Percentiles rank a stretch among this genome's conserved stretches.
Evolutionary conservation across 2,329 filamentous ascomycete species (phyloP).

Genomic region (Bipolaris zeicola): DNA sequence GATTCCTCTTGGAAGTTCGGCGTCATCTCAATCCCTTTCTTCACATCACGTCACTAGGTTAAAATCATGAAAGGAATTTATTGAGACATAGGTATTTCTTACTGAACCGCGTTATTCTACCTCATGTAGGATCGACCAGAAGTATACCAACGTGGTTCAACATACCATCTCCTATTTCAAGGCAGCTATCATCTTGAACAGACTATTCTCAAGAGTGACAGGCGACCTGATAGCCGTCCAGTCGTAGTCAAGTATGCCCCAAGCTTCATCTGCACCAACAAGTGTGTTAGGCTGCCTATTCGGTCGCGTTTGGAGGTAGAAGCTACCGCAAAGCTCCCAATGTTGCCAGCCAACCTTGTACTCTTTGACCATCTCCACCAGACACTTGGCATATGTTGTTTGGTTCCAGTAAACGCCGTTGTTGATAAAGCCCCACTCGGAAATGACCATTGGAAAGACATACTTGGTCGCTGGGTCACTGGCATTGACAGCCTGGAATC

Average conservation of each 20-base stretch:
- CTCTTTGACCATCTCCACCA: conserved; percentile 41
- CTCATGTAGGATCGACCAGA: too few relatives aligned
- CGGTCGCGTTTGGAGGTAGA: conserved; percentile 49
- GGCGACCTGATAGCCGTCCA: conserved; percentile 36
- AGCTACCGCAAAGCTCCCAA: conserved; percentile 41
- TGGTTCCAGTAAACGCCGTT: conserved; percentile 43
- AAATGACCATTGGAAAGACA: conserved; percentile 40
- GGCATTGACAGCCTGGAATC: conserved; percentile 40
- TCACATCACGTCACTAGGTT: too few relatives aligned
- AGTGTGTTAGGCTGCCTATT: conserved; percentile 33
- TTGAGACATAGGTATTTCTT: too few relatives aligned
- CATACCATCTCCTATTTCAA: conserved; percentile 11
- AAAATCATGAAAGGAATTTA: too few relatives aligned
- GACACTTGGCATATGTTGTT: conserved; percentile 40
- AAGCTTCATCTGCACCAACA: conserved; percentile 37
- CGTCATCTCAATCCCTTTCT: neutral
- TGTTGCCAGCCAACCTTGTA: conserved; percentile 41
- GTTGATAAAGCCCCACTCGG: conserved; percentile 43
- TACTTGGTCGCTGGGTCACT: conserved; percentile 38
- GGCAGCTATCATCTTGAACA: conserved; percentile 41
- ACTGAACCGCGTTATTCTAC: too few relatives aligned
- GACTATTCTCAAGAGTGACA: conserved; percentile 40
- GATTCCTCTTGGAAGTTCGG: neutral
- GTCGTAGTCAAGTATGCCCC: conserved; percentile 40
- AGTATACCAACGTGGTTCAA: neutral